Conservation (phyloP, 2,329 filamentous ascomycete species). For the Pseudocercospora fijiensis region DNA sequence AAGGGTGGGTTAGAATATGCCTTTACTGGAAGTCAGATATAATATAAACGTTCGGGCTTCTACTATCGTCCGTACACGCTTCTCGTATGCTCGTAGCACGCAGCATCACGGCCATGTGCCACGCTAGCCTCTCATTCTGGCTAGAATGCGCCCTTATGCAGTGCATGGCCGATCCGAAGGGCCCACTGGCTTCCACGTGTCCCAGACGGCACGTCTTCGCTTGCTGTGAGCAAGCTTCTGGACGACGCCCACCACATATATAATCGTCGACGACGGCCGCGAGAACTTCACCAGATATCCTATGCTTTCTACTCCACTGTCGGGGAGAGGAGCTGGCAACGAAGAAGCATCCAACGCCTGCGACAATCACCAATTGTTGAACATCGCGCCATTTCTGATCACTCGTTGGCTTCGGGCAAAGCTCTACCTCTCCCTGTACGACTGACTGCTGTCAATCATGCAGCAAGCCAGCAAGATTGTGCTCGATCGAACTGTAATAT, state of each 20-base stretch:
- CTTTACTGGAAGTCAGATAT: constrained; percentile 30
- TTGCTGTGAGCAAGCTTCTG: background rate
- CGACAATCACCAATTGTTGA: background rate
- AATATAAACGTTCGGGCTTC: background rate
- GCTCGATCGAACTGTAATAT: background rate
- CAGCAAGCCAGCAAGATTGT: background rate
- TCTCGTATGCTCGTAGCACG: background rate
- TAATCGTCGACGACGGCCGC: no score
- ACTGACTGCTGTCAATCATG: background rate
- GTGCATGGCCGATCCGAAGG: background rate
- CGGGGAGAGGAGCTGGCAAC: background rate
- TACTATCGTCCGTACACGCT: background rate
- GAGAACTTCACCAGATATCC: background rate
- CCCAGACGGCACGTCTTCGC: background rate
- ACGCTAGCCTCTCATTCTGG: background rate
- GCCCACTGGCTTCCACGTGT: constrained; percentile 5
- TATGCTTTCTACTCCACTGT: no score
- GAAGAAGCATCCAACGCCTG: background rate
- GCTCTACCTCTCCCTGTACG: background rate
- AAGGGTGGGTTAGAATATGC: constrained; percentile 41
- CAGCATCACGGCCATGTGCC: background rate
- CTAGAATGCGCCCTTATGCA: background rate
- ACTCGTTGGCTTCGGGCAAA: background rate
- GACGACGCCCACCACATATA: background rate
- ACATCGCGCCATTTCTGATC: background rate